Base-by-base conservation (phyloP, 129 eudicot genomes). In the Scalesia atractyloides region DNA sequence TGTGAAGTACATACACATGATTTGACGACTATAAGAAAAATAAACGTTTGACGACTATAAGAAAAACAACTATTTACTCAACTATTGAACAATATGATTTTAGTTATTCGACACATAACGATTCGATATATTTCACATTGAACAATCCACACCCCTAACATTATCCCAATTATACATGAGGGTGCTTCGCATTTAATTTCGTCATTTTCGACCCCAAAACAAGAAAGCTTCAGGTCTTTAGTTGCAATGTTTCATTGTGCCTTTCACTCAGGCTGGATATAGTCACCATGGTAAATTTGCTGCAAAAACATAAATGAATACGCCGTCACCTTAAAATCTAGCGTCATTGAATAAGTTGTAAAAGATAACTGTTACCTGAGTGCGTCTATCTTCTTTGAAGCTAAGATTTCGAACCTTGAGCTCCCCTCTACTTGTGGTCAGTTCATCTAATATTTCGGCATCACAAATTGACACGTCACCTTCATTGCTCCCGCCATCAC, bases 391-490 rank as follows among this genome's bases (percentile, higher is more conserved):
- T 6, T 86, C 88, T 16, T 70, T 76, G 54, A 74, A 80, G 76
- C 88, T 83, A 47, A 58, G 39, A 59, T 72, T 81, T 73, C 95
- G 79, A 66, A 83, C 79, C 80, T 85, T 88, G 17, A 88, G 46
- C 72, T 85, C 91, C 39, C 95, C 91, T 79, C 95, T 85, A 54
- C 69, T 78, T 19, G 91, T 85, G 20, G 88, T 88, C 44, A 85
- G 53, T 51, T 80, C 86, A 61, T 88, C 95, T 26, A 88, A 66
- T 60, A 88, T 81, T 73, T 88, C 95, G 16, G 80, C 86, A 65
- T 85, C 95, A 43, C 71, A 76, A 5, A 73, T 74, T n/a, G 72
- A 69, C 64, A 54, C 67, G n/a, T 82, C 87, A 63, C 66, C 82
- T 10, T 73, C 82, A 30, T 37, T 62, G 10, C 39, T 76, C 50